Evolutionary conservation across 1,284 basidiomycete genomes (phyloP).

Genomic region (Sutorius eximius): DNA sequence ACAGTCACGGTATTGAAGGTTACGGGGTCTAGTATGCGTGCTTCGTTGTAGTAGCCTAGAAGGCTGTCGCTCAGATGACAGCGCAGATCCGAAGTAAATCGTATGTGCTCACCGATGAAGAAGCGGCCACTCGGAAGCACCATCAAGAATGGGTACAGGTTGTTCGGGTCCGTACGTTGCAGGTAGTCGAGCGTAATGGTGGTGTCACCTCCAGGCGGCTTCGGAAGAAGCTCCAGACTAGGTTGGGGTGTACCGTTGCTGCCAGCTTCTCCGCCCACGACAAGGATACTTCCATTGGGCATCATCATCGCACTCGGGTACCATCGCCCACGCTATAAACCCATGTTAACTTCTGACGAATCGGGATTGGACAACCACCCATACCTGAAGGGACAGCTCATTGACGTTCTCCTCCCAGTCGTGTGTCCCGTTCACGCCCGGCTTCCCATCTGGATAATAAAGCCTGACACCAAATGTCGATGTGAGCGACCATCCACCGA

Average conservation of each 20-base stretch:
- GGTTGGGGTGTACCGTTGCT: constrained; percentile 65
- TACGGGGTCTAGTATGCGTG: constrained; percentile 65
- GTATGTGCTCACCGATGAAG: constrained; percentile 54
- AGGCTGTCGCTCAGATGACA: neutral
- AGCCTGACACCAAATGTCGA: constrained; percentile 70
- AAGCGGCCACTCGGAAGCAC: constrained; percentile 64
- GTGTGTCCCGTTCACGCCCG: constrained; percentile 54
- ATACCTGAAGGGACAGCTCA: constrained; percentile 46
- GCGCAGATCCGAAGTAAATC: neutral
- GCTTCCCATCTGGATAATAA: constrained; percentile 48
- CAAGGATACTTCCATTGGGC: constrained; percentile 67
- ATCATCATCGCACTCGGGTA: constrained; percentile 68
- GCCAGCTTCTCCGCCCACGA: constrained; percentile 74
- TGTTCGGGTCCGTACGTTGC: constrained; percentile 68
- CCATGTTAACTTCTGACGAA: neutral
- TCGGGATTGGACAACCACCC: neutral
- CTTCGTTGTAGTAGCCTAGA: constrained; percentile 74
- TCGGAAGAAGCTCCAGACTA: constrained; percentile 60
- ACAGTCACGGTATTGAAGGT: constrained; percentile 59
- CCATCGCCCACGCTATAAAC: constrained; percentile 60
- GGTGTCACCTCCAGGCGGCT: constrained; percentile 43
- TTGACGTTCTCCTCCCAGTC: constrained; percentile 53
- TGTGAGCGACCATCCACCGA: constrained; percentile 65
- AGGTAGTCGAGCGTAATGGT: constrained; percentile 46
- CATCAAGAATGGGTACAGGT: constrained; percentile 74